Base-by-base conservation (phyloP, 495 filamentous ascomycete species). In the Cladorrhinum samala region DNA sequence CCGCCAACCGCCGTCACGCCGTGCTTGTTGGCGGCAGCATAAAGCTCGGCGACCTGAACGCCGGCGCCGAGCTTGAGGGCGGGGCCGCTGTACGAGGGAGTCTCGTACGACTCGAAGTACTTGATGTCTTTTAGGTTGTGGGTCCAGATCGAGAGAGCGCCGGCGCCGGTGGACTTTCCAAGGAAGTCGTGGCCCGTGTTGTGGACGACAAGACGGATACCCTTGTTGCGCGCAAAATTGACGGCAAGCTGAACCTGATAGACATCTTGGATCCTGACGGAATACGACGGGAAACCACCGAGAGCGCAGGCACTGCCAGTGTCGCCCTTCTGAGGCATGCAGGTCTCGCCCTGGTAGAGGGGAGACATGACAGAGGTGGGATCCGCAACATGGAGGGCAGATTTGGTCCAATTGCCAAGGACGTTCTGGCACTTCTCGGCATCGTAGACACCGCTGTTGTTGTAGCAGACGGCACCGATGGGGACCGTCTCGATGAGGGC, bases 131-230 rank as follows among this genome's bases (percentile, higher is more conserved):
- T 54, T 38, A 75, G 60, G 27, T 77, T 61, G 54, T 83, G 79
- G 9, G 80, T 84, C 79, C 80, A 84, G 52, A 85, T 67, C 19
- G 72, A 71, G 11, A 85, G 62, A 3, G 78, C 70, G 40, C 79
- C 81, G 23, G 61, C 58, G 19, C 72, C 74, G 1, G 56, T 55
- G 1, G 63, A 77, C 65, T 82, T 83, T 50, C 78, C 82, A 30
- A 66, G 68, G 67, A 80, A 84, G 59, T 85, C 82, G 55, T 88
- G 83, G 23, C 84, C 83, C 1, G 83, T 88, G 55, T 84, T 85
- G 27, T 85, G 85, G 54, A 86, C 72, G 0, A 82, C 69, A 9
- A 88, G 67, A 25, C 83, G 72, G 2, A 87, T 59, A 24, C 77
- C 75, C 23, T 68, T 66, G 23, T 83, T 77, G 23, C 77, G 72